A percentile compares a stretch with the other conserved stretches of the same genome.
Conservation (phyloP, 1,139 yeast species). For the Nakaseomyces bracarensis region DNA sequence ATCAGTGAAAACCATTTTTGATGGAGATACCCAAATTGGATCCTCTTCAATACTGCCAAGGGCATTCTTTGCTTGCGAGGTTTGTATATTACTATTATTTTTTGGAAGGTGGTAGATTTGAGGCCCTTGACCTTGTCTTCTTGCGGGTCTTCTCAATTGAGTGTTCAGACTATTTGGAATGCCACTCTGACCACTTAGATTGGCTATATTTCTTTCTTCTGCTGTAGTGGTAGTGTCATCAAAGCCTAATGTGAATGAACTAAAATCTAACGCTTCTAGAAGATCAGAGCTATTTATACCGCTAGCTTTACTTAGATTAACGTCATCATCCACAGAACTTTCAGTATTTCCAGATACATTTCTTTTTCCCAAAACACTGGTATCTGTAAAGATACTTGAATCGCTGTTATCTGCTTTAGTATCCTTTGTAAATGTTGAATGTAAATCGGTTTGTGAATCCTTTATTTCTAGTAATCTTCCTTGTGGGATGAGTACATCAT, state of each 20-base stretch:
- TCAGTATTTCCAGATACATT: background rate
- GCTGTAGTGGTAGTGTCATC: conserved; percentile 15
- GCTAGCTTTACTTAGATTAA: background rate
- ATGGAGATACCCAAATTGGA: conserved; percentile 32
- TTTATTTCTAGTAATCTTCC: conserved; percentile 8
- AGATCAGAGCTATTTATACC: background rate
- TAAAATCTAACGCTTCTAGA: conserved; percentile 29
- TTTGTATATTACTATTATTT: background rate
- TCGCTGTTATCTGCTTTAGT: background rate
- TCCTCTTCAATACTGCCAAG: conserved; percentile 18
- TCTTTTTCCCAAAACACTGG: background rate
- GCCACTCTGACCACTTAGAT: background rate
- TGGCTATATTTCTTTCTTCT: conserved; percentile 2
- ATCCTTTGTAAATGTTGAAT: background rate
- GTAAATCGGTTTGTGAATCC: conserved; percentile 8
- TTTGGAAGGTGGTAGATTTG: conserved; percentile 3
- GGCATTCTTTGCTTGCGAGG: background rate
- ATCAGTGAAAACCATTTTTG: conserved; percentile 25
- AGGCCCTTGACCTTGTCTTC: conserved; percentile 1
- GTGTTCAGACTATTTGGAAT: background rate
- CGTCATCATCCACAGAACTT: conserved; percentile 1
- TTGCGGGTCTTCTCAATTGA: background rate
- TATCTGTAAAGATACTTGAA: background rate
- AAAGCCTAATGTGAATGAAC: conserved; percentile 30
- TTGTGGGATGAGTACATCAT: conserved; percentile 7